Conservation (phyloP, 768 basidiomycete species). For the Leccinum olivaceopallidum region DNA sequence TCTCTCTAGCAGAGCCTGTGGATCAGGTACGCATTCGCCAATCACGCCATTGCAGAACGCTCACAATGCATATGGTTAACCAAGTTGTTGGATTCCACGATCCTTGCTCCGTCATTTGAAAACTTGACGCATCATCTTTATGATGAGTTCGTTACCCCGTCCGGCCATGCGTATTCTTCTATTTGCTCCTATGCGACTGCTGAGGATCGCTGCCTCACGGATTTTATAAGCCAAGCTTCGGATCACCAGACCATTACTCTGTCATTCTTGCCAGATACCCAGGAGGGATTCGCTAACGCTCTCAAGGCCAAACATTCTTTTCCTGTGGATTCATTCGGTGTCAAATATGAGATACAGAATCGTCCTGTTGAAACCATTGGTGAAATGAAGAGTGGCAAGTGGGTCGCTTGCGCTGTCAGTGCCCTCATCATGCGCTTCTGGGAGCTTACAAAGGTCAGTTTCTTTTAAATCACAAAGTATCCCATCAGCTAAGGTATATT, state of each 20-base stretch:
- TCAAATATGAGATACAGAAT: slow-evolving; percentile 54
- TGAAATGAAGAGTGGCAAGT: slow-evolving; percentile 81
- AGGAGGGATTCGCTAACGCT: slow-evolving; percentile 51
- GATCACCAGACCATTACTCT: slow-evolving; percentile 47
- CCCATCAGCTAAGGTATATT: slow-evolving; percentile 12
- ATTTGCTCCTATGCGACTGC: slow-evolving; percentile 47
- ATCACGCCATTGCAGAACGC: not conserved
- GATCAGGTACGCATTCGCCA: slow-evolving; percentile 33
- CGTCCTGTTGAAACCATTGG: slow-evolving; percentile 52
- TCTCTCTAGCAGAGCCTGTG: slow-evolving; percentile 50
- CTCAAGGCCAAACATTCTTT: slow-evolving; percentile 33
- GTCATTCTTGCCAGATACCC: slow-evolving; percentile 43
- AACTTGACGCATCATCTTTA: slow-evolving; percentile 54
- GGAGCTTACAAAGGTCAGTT: slow-evolving; percentile 73
- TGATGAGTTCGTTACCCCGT: slow-evolving; percentile 38
- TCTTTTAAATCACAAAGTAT: not conserved
- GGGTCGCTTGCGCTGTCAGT: slow-evolving; percentile 85
- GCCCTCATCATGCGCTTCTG: slow-evolving; percentile 81
- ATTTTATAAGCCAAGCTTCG: slow-evolving; percentile 33
- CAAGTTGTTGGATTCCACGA: slow-evolving; percentile 37
- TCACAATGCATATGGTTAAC: slow-evolving; percentile 20
- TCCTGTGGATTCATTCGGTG: slow-evolving; percentile 39
- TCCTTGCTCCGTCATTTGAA: slow-evolving; percentile 43
- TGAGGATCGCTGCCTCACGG: slow-evolving; percentile 41
- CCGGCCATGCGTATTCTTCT: slow-evolving; percentile 48